Base-by-base conservation (phyloP, 495 filamentous ascomycete genomes). In the Penicillium canescens region DNA sequence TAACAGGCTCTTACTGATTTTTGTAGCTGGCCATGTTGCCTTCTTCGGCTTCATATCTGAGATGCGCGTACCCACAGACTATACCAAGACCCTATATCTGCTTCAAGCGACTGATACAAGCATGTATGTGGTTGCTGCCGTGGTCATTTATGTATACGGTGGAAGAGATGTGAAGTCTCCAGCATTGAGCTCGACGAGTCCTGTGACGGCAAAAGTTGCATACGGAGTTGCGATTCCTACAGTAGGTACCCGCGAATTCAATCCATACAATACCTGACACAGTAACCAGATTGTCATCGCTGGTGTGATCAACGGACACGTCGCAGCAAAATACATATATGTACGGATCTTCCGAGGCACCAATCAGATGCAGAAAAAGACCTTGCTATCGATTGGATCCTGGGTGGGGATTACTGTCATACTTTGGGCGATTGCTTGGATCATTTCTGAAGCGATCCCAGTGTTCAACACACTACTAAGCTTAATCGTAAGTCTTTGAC, bases 151-250 rank as follows among this genome's bases (percentile, higher is more conserved):
- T 72, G 71, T 71, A 51, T 95, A 82, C 61, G 84, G 86, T 6
- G 90, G 91, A 23, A 69, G 66, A 3, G 73, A 72, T 12, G 90
- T 95, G 37, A 60, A 75, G 20, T 86, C 86, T 0, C 91, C 91
- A 2, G 89, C 90, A 4, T 75, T 95, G 4, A 81, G 87, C 10
- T 87, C 87, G 0, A 85, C 88, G 8, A 78, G 82, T 10, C 71
- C 73, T 0, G 31, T 83, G 0, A 65, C 93, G 0, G 78, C 84
- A 49, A 92, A 91, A 66, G 47, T 77, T 26, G 87, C 89, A 8
- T 96, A 88, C 60, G 90, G 90, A 14, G 75, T 94, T 52, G 90
- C 89, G 3, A 68, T 90, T 5, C 91, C 91, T 0, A 90, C 88
- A 12, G 83, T 78, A 44, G 14, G 70, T 66, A 31, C 11, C 28